These are phyloP conservation scores for Eremothecium gossypii DNA, from an alignment of 1,139 yeast species.

Conservation along the genomic window DNA sequence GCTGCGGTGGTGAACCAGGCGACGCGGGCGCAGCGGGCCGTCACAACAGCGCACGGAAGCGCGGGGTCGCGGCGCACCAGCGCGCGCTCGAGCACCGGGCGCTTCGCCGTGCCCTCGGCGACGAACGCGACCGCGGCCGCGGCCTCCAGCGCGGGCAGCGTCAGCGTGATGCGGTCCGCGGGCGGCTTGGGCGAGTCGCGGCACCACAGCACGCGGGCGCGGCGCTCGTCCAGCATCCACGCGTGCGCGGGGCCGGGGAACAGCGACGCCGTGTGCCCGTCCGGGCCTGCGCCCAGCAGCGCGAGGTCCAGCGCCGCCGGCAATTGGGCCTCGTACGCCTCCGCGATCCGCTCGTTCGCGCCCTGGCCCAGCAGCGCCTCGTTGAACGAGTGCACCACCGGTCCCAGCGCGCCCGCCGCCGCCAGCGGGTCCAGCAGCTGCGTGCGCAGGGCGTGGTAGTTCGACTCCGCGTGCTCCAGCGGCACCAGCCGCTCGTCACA, in stretches of 20 bases:
- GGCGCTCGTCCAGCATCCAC: slow-evolving; percentile 53
- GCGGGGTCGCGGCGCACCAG: slow-evolving; percentile 44
- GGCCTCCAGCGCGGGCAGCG: slow-evolving; percentile 85
- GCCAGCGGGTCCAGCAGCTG: slow-evolving; percentile 55
- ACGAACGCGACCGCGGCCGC: slow-evolving; percentile 64
- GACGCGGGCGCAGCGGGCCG: slow-evolving; percentile 41
- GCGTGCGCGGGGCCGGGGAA: slow-evolving; percentile 59
- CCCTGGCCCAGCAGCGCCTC: slow-evolving; percentile 67
- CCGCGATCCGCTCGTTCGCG: slow-evolving; percentile 60
- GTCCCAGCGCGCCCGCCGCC: slow-evolving; percentile 33
- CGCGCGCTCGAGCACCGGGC: slow-evolving; percentile 59
- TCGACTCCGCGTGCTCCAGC: slow-evolving; percentile 72
- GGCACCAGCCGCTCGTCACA: slow-evolving; percentile 96
- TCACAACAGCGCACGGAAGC: slow-evolving; percentile 72
- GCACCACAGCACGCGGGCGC: slow-evolving; percentile 86
- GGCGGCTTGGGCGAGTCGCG: slow-evolving; percentile 95
- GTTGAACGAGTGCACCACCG: slow-evolving; percentile 75
- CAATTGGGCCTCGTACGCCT: slow-evolving; percentile 69
- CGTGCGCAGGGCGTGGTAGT: slow-evolving; percentile 80
- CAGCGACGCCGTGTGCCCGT: slow-evolving; percentile 93
- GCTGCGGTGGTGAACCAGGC: slow-evolving; percentile 75
- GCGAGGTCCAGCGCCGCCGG: slow-evolving; percentile 65
- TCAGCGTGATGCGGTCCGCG: slow-evolving; percentile 76
- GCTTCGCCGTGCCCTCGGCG: slow-evolving; percentile 83
- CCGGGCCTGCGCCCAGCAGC: slow-evolving; percentile 95